Base-by-base conservation (phyloP, 495 filamentous ascomycete species). In the Thermothielavioides terrestris region DNA sequence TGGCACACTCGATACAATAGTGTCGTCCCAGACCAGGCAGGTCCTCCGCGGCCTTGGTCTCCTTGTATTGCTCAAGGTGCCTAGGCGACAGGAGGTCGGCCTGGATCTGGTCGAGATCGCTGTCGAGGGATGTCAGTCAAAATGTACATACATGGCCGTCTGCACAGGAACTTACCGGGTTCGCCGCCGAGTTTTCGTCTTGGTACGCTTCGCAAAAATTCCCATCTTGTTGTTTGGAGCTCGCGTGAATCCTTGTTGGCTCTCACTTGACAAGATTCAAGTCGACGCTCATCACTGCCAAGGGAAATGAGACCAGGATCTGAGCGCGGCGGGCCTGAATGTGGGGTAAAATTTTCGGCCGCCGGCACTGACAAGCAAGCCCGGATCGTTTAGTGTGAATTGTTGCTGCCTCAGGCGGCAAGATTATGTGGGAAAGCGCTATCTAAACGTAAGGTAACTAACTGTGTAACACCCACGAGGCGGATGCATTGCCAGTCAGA, bases 1-100 rank as follows among this genome's bases (percentile, higher is more conserved):
- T 96, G 32, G 89, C 82, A 61, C 91, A 98, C 69, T 94, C 86
- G n/a, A 85, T 73, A 65, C 91, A 98, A 64, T 95, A 95, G 54
- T 78, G 83, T 59, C 75, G 70, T 5, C 91, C 91, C 23, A 95
- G 71, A 0, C 81, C 90, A 6, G 91, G 92, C 14, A 92, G 77
- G 56, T 96, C 91, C 62, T 95, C 91, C 17, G 77, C 69, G 22
- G 86, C 83, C 58, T 95, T 91, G 38, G 82, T 74, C 26, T 79
- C 78, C 59, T 88, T 86, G 74, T 82, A 84, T 42, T 85, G 78
- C 32, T 76, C 68, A 21, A 98, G 79, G 62, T 95, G 89, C 56
- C 82, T 84, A 7, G 84, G 76, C 12, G 80, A 83, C 46, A 67
- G 70, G 42, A 95, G 69, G 66, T 98, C 92, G 38, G 80, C 78